Base-by-base conservation (phyloP, 176 grass and related monocot genomes). In the Guadua angustifolia region DNA sequence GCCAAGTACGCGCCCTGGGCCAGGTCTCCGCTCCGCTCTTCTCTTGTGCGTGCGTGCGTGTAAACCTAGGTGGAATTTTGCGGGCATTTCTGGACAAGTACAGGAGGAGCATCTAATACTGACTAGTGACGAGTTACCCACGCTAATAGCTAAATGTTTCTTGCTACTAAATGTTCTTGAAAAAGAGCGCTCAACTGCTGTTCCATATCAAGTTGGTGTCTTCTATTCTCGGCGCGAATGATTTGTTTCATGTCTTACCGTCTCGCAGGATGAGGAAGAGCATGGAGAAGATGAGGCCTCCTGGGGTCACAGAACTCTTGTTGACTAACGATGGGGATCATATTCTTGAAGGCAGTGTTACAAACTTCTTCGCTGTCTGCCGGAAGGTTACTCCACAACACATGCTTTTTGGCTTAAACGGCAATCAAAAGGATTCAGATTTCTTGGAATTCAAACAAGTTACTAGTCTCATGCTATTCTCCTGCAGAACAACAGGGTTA, bases 241-340 rank as follows among this genome's bases (percentile, higher is more conserved):
- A 6, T 6, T 75, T 22, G 5, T 22, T 59, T 16, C 33, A 60
- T 83, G 16, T 64, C 58, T 42, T 73, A 4, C 3, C 56, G 16
- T 69, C 43, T 73, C 73, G 29, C 43, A 97, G 93, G 87, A 84
- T 92, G 33, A 89, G 95, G 86, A 93, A 93, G 86, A 75, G 55
- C 49, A 69, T 98, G 92, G 94, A 97, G 51, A 97, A 91, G 79
- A 91, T 93, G 93, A 95, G 91, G 79, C 93, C 93, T 70, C 93
- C 89, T 35, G 81, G 86, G 66, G 67, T 69, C 25, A 98, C 89
- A 1, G 92, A 98, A 79, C 91, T 95, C 22, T 87, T 98, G 78
- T 77, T 98, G 80, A 90, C 80, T 9, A 93, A 95, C 18, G 85
- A 98, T 22, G 95, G 95, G 45, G 85, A 98, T 82, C 84, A 58